Base-by-base conservation (phyloP, 163 green algal species). In the Volvox carteri region DNA sequence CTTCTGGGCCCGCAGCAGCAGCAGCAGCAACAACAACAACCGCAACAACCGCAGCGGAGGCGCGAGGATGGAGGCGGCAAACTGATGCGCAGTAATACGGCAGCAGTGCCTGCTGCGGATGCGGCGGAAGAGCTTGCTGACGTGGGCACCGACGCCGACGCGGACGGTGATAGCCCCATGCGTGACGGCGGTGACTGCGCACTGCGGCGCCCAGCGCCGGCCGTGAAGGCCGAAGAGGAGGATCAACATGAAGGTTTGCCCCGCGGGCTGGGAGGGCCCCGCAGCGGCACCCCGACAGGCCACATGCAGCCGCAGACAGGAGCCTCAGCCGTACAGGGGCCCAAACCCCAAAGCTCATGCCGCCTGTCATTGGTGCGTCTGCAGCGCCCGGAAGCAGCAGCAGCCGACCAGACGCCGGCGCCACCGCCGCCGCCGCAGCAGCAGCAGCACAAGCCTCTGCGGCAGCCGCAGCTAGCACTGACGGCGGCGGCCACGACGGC, bases 141-240 rank as follows among this genome's bases (percentile, higher is more conserved):
- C 19, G 78, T 25, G 9, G 56, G 30, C 1, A 39, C 30, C 41
- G 78, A 86, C 11, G 78, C 39, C 2, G 78, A 86, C 41, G 78
- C 11, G 35, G 78, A 75, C 41, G 75, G 75, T 30, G 75, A 80
- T 44, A 80, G 73, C 44, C 12, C 62, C 16, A 80, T 80, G 73
- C 73, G 73, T 25, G 73, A 65, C 42, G 42, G 73, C 42, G 28
- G 25, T 14, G 54, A 65, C n/a, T n/a, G n/a, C n/a, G n/a, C n/a
- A n/a, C n/a, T n/a, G n/a, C n/a, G n/a, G n/a, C n/a, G n/a, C n/a
- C n/a, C n/a, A n/a, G n/a, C 8, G 73, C 73, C 14, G 70, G 1
- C 41, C 12, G 37, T 78, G 8, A 78, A 78, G 70, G 14, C 25
- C 37, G 70, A 56, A 39, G 67, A 77, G 33, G 39, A 78, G 28